A percentile compares a stretch with the other conserved stretches of the same genome.
These are phyloP conservation scores for Craspedostauros australis DNA, from an alignment of 108 stramenopile species.

Conservation along the genomic window DNA sequence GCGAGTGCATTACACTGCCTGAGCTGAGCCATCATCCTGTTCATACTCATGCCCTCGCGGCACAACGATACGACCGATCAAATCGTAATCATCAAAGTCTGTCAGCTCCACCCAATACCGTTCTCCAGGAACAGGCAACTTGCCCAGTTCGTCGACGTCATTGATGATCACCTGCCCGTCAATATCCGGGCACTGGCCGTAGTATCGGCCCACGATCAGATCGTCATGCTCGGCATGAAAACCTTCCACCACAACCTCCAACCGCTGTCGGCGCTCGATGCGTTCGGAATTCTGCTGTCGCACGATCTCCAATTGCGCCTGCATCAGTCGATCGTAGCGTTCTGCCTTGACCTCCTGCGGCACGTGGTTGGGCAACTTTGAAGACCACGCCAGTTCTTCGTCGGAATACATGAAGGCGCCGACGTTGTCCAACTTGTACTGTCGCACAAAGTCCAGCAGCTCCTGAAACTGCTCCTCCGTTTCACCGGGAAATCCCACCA, in stretches of 20 bases:
- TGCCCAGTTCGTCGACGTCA: conserved; percentile 10
- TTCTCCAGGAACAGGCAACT: conserved; percentile 13
- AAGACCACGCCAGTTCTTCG: conserved; percentile 32
- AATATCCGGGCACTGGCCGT: conserved; percentile 44
- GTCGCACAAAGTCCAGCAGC: conserved; percentile 64
- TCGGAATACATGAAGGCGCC: conserved; percentile 30
- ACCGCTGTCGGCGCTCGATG: conserved; percentile 4
- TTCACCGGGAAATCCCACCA: conserved; percentile 84
- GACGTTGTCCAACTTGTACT: conserved; percentile 32
- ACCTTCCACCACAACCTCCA: conserved; percentile 35
- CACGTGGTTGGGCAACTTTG: conserved; percentile 37
- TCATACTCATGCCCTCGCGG: too few relatives aligned
- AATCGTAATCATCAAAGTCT: conserved; percentile 32
- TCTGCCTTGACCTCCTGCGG: conserved; percentile 69
- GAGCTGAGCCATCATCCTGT: too few relatives aligned
- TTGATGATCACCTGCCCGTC: conserved; percentile 31
- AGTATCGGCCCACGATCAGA: conserved; percentile 31
- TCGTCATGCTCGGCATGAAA: conserved; percentile 10
- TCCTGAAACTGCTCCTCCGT: conserved; percentile 72
- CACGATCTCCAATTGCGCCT: conserved; percentile 27
- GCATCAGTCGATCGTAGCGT: conserved; percentile 40
- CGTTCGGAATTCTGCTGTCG: conserved; percentile 17
- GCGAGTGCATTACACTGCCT: too few relatives aligned
- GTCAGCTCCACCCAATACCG: conserved; percentile 35
- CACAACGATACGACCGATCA: too few relatives aligned